Evolutionary conservation across 148 eudicot genomes (phyloP).

Genomic region (Rhododendron mucronatum): DNA sequence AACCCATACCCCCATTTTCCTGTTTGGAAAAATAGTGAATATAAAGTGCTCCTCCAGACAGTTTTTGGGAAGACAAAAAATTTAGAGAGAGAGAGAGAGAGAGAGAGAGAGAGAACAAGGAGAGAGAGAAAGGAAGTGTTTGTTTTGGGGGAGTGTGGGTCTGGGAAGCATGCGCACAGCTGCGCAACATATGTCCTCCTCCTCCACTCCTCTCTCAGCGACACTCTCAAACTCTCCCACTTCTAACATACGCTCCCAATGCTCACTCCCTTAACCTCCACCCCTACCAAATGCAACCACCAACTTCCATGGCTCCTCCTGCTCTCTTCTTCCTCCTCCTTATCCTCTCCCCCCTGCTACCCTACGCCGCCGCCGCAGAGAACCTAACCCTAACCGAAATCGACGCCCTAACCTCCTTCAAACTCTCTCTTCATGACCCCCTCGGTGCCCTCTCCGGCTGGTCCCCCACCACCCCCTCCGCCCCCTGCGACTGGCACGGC

Average conservation of each 20-base stretch:
- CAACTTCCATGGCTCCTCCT: background rate
- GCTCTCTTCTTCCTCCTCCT: background rate
- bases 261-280: background rate
- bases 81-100: background rate
- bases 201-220: background rate
- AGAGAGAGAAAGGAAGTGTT: background rate
- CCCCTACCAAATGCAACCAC: background rate
- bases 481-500: conserved; percentile 53
- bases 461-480: conserved; percentile 21
- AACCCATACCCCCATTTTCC: background rate
- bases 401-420: conserved; percentile 25
- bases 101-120: background rate
- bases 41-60: background rate
- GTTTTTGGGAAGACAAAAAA: background rate
- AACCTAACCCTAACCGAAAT: conserved; percentile 16
- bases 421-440: conserved; percentile 31
- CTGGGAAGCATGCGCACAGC: background rate
- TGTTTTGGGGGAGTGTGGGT: background rate
- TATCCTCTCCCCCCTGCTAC: background rate
- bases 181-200: background rate
- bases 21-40: background rate
- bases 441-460: conserved; percentile 29
- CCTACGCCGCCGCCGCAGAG: background rate
- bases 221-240: background rate
- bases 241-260: background rate